Evolutionary conservation across 2,329 filamentous ascomycete species (phyloP).

Genomic region (Pseudocercospora cruenta): DNA sequence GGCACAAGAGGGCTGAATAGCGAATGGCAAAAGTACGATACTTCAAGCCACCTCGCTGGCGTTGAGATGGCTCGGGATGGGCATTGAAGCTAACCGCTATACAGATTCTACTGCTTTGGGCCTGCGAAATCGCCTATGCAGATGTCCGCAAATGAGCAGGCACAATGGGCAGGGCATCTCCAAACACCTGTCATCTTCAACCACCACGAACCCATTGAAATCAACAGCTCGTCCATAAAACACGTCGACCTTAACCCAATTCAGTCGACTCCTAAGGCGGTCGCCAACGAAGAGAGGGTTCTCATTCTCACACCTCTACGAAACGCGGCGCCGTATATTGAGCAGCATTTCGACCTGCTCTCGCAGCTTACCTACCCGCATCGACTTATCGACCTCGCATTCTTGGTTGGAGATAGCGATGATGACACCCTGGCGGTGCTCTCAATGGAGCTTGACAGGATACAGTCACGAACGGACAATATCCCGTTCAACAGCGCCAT

Average conservation of each 20-base stretch:
- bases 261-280: constrained; percentile 76
- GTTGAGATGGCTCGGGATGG: not conserved
- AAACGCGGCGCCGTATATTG: constrained; percentile 79
- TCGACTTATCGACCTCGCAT: constrained; percentile 90
- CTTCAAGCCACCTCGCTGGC: not conserved
- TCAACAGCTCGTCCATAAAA: constrained; percentile 79
- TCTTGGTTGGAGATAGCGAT: constrained; percentile 87
- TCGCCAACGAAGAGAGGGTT: constrained; percentile 80
- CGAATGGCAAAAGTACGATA: constrained; percentile 83
- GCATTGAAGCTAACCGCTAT: constrained; percentile 9
- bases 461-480: constrained; percentile 76
- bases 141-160: constrained; percentile 89
- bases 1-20: constrained; percentile 77
- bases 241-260: constrained; percentile 84
- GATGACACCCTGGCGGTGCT: constrained; percentile 92
- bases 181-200: constrained; percentile 96
- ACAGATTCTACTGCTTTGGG: constrained; percentile 95
- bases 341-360: constrained; percentile 91
- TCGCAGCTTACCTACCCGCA: constrained; percentile 91
- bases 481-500: constrained; percentile 82
- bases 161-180: constrained; percentile 83
- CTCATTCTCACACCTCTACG: constrained; percentile 91
- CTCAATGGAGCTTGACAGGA: constrained; percentile 79
- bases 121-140: constrained; percentile 94
- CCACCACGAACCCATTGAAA: constrained; percentile 82